A percentile compares a stretch with the other conserved stretches of the same genome.
Evolutionary conservation across 1,139 yeast genomes (phyloP).

Genomic region (Hyphopichia burtonii): DNA sequence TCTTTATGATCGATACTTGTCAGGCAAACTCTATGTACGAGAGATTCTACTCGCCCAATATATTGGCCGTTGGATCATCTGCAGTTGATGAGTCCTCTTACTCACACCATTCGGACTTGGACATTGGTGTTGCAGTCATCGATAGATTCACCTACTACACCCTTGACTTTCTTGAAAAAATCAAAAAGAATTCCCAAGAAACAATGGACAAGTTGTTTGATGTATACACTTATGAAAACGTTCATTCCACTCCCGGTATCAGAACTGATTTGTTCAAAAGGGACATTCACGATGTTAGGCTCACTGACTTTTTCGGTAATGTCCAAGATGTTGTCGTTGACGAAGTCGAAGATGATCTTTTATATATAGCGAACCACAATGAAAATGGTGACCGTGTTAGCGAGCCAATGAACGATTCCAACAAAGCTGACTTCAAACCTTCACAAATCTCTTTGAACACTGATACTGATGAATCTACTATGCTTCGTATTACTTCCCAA

Average conservation of each 20-base stretch:
- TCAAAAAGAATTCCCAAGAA: constrained; percentile 68
- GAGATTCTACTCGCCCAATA: constrained; percentile 87
- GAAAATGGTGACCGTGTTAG: constrained; percentile 15
- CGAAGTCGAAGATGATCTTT: constrained; percentile 46
- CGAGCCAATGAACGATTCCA: not conserved
- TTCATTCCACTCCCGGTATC: constrained; percentile 91
- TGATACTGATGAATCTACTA: not conserved
- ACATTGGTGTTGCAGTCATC: constrained; percentile 96
- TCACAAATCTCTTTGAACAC: not conserved
- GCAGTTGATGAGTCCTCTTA: constrained; percentile 86
- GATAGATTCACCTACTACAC: constrained; percentile 94
- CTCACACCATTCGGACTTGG: constrained; percentile 93
- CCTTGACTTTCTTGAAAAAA: constrained; percentile 80
- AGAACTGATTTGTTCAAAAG: constrained; percentile 76
- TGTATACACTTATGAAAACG: constrained; percentile 77
- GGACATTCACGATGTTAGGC: constrained; percentile 64
- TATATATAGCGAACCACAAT: constrained; percentile 31
- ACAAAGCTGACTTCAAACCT: constrained; percentile 1
- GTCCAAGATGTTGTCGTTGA: constrained; percentile 81
- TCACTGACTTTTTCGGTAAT: constrained; percentile 95
- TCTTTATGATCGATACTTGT: constrained; percentile 97
- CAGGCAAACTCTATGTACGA: constrained; percentile 98
- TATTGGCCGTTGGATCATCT: constrained; percentile 93
- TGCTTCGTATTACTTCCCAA: not conserved
- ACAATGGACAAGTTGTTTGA: constrained; percentile 84